Evolutionary conservation across 805 yeast genomes (phyloP).

Genomic region (Metahyphopichia silvanorum): DNA sequence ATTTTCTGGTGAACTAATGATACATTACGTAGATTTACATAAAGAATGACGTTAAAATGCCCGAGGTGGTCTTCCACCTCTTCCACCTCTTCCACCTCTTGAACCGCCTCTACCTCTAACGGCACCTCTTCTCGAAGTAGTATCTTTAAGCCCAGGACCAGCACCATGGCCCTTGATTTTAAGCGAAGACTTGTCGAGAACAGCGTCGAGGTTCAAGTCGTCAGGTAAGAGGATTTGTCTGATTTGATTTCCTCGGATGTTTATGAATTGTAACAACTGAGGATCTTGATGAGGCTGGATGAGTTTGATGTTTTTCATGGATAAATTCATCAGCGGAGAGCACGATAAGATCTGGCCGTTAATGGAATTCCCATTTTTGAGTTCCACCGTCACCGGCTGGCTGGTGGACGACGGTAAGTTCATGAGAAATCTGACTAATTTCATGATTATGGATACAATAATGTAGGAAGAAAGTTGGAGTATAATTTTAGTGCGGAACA

Average conservation of each 20-base stretch:
- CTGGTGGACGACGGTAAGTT: constrained; percentile 61
- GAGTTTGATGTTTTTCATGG: constrained; percentile 76
- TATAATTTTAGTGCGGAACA: no score
- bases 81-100: constrained; percentile 12
- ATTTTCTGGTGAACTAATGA: background rate
- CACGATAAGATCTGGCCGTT: constrained; percentile 84
- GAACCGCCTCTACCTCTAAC: constrained; percentile 15
- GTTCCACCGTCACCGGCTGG: constrained; percentile 86
- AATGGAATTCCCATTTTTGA: constrained; percentile 85
- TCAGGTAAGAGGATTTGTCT: constrained; percentile 85
- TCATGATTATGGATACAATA: no score
- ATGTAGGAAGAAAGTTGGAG: no score
- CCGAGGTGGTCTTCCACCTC: constrained; percentile 23
- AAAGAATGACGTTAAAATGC: background rate
- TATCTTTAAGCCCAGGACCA: constrained; percentile 31
- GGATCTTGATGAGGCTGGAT: constrained; percentile 71
- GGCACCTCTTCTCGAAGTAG: constrained; percentile 10
- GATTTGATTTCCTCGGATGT: constrained; percentile 85
- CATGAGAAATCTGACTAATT: constrained; percentile 75
- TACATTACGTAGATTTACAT: background rate
- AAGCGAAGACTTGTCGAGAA: constrained; percentile 51
- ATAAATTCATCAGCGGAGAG: constrained; percentile 87
- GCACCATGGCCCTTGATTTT: constrained; percentile 42
- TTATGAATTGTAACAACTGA: constrained; percentile 68
- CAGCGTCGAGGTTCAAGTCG: constrained; percentile 66